Evolutionary conservation across 2,329 filamentous ascomycete genomes (phyloP).

Genomic region (Hymenoscyphus repandus): DNA sequence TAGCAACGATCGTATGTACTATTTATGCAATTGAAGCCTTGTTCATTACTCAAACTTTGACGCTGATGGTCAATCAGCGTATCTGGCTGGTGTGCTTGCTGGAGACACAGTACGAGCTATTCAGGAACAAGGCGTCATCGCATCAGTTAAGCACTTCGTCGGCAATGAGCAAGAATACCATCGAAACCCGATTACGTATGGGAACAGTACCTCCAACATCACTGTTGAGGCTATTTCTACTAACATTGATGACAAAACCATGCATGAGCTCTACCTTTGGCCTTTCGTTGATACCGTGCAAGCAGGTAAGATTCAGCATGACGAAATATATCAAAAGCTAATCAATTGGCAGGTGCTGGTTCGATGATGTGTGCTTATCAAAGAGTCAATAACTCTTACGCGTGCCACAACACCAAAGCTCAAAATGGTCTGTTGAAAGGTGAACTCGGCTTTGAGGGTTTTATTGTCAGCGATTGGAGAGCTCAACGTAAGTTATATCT

Average conservation of each 20-base stretch:
- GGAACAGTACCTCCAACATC: constrained; percentile 44
- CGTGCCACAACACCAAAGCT: constrained; percentile 70
- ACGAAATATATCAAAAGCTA: no score
- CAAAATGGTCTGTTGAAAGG: constrained; percentile 80
- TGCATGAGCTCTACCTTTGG: constrained; percentile 26
- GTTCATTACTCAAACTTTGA: no score
- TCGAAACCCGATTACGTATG: neutral
- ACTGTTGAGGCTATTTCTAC: constrained; percentile 2
- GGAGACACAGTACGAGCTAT: constrained; percentile 60
- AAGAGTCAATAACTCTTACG: constrained; percentile 28
- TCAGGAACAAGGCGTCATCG: constrained; percentile 68
- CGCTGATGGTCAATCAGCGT: no score
- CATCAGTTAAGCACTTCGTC: constrained; percentile 62
- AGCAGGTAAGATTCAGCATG: no score
- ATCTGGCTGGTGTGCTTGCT: constrained; percentile 47
- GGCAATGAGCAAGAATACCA: constrained; percentile 68
- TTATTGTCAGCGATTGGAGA: constrained; percentile 80
- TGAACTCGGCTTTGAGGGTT: constrained; percentile 80
- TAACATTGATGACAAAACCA: constrained; percentile 22
- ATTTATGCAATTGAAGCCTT: no score
- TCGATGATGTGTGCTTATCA: constrained; percentile 21
- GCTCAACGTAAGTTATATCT: no score
- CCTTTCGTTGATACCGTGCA: constrained; percentile 22
- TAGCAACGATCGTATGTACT: constrained; percentile 9
- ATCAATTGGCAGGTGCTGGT: no score